Percentiles rank a stretch among this genome's conserved stretches.
These are phyloP conservation scores for Pseudopithomyces chartarum DNA, from an alignment of 2,329 filamentous ascomycete genomes.

Conservation along the genomic window DNA sequence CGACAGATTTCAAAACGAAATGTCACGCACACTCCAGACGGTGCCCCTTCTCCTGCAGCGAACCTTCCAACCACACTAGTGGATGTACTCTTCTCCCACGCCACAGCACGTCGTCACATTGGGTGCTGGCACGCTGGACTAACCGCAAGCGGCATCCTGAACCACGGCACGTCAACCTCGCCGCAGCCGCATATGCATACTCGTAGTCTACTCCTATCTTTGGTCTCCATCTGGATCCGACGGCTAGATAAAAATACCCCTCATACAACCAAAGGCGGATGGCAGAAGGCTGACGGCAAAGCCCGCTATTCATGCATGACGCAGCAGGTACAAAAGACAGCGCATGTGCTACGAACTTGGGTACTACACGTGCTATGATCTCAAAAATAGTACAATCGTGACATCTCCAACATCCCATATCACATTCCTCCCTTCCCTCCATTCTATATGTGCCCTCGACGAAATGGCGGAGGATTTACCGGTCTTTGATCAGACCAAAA, in stretches of 20 bases:
- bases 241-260: too few species aligned
- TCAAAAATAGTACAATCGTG: constrained; percentile 19
- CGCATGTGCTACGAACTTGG: constrained; percentile 5
- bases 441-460: constrained; percentile 5
- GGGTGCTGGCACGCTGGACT: too few species aligned
- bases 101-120: too few species aligned
- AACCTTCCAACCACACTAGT: background rate
- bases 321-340: constrained; percentile 15
- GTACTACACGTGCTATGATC: constrained; percentile 9
- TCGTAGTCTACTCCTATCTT: too few species aligned
- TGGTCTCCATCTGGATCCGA: background rate
- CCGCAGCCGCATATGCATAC: background rate
- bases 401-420: background rate
- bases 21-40: constrained; percentile 8
- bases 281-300: background rate
- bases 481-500: constrained; percentile 10
- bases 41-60: constrained; percentile 23
- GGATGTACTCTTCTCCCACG: background rate
- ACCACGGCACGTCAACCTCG: background rate
- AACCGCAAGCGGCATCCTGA: background rate
- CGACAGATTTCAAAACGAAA: constrained; percentile 3
- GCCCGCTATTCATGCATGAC: constrained; percentile 18
- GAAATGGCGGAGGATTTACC: background rate
- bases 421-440: background rate
- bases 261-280: too few species aligned